Conservation (phyloP, 164 flowering plant genomes). For the Nelumbo lutea region DNA sequence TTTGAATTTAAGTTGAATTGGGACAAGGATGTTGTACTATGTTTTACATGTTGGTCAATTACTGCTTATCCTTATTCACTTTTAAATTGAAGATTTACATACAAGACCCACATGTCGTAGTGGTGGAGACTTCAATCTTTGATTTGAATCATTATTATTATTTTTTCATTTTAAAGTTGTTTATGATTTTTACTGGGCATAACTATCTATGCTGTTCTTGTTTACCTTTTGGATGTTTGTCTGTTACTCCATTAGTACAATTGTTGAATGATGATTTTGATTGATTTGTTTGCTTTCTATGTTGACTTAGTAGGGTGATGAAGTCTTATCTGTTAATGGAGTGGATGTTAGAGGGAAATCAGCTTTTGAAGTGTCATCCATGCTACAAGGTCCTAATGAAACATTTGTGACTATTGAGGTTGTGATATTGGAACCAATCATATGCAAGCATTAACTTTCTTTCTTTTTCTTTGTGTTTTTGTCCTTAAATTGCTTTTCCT, state of each 20-base stretch:
- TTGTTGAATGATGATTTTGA: background rate
- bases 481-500: background rate
- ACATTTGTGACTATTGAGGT: slow-evolving; percentile 84
- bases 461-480: background rate
- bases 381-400: slow-evolving; percentile 90
- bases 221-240: no score
- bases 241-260: slow-evolving; percentile 4
- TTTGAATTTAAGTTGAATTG: no score
- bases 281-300: slow-evolving; percentile 7
- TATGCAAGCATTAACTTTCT: background rate
- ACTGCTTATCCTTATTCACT: no score
- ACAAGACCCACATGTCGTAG: no score
- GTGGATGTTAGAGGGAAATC: slow-evolving; percentile 79
- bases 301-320: slow-evolving; percentile 66
- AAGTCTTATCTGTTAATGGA: slow-evolving; percentile 79
- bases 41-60: no score
- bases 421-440: slow-evolving; percentile 16
- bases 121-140: no score
- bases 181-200: no score
- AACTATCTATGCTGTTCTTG: no score
- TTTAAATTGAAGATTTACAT: no score
- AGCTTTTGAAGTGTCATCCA: slow-evolving; percentile 83
- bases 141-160: no score
- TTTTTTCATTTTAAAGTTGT: no score
- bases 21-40: no score